These are phyloP conservation scores for Lodderomyces elongisporus DNA, from an alignment of 1,139 yeast species.

Conservation along the genomic window DNA sequence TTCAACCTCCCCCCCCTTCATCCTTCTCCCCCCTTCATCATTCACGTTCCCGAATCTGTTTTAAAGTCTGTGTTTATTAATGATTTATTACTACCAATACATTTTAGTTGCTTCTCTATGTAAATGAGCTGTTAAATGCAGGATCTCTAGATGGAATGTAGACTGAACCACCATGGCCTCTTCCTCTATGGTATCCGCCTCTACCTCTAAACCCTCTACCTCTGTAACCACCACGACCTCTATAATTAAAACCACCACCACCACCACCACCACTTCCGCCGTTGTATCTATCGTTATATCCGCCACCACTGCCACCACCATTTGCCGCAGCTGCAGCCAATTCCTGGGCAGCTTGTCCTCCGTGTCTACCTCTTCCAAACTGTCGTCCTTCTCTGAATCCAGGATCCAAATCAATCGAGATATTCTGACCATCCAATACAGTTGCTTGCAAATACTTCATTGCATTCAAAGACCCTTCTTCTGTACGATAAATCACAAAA, in stretches of 20 bases:
- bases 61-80: no score
- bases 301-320: conserved; percentile 13
- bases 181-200: conserved; percentile 14
- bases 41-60: no score
- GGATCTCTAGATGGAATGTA: conserved; percentile 20
- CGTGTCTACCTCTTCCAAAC: conserved; percentile 85
- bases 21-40: no score
- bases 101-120: no score
- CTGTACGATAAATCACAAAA: conserved; percentile 69
- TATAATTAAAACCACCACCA: conserved; percentile 30
- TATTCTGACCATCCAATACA: conserved; percentile 70
- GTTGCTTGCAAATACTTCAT: conserved; percentile 78
- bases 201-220: conserved; percentile 21
- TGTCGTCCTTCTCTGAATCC: conserved; percentile 94
- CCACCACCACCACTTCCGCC: conserved; percentile 20
- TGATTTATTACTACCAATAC: no score
- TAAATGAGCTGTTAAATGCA: no score
- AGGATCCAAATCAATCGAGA: conserved; percentile 87
- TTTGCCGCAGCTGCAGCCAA: conserved; percentile 22
- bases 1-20: no score
- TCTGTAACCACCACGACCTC: conserved; percentile 26
- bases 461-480: conserved; percentile 71
- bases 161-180: conserved; percentile 13
- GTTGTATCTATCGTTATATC: no score
- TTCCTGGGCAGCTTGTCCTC: conserved; percentile 68